Conservation (phyloP, 2,329 filamentous ascomycete species). For the Colletotrichum coccodes region DNA sequence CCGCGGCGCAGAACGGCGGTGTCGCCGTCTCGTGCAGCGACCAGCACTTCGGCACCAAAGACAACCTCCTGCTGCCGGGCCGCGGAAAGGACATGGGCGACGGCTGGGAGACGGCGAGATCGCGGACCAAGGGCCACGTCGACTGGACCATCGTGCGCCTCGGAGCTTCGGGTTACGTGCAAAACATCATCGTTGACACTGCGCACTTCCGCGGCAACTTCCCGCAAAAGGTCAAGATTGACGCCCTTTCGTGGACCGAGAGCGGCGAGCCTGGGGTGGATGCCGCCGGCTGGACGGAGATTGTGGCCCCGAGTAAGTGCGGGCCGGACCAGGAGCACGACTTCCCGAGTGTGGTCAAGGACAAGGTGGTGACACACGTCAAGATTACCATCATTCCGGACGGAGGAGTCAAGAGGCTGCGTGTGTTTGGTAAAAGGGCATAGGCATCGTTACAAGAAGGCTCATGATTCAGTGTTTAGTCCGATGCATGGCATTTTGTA, state of each 20-base stretch:
- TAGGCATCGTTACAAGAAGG: background rate
- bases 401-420: slow-evolving; percentile 88
- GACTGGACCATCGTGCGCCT: slow-evolving; percentile 86
- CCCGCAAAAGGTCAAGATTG: slow-evolving; percentile 78
- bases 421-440: slow-evolving; percentile 75
- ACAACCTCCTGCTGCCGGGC: slow-evolving; percentile 82
- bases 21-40: slow-evolving; percentile 82
- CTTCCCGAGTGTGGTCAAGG: slow-evolving; percentile 65
- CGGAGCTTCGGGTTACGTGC: slow-evolving; percentile 72
- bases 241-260: slow-evolving; percentile 67
- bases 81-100: slow-evolving; percentile 88
- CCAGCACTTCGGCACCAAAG: slow-evolving; percentile 85
- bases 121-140: slow-evolving; percentile 75
- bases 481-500: no score
- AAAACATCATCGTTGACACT: slow-evolving; percentile 79
- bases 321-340: slow-evolving; percentile 79
- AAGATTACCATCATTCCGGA: slow-evolving; percentile 95
- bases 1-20: slow-evolving; percentile 81
- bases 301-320: slow-evolving; percentile 74
- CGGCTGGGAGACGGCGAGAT: slow-evolving; percentile 86
- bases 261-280: slow-evolving; percentile 65
- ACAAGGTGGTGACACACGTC: slow-evolving; percentile 78
- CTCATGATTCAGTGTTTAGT: background rate
- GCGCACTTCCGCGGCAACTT: slow-evolving; percentile 88
- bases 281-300: slow-evolving; percentile 71